Evolutionary conservation across 2,329 filamentous ascomycete genomes (phyloP), one percentile per base, ranked within the genome.

Genomic region (Exophiala viscosa): DNA sequence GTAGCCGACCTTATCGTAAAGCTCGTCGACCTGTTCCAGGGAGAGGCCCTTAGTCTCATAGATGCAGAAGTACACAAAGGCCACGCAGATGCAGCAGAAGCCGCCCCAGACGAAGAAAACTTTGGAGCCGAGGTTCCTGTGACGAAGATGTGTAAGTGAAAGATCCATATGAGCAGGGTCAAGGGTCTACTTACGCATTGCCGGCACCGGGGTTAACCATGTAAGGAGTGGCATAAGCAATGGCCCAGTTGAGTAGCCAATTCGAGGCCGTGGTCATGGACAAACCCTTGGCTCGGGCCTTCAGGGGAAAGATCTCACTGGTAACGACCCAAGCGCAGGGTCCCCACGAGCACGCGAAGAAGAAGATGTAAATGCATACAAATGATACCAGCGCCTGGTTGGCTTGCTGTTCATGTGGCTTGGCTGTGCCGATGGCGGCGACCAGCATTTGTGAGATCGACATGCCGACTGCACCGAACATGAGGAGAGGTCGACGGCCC

Each of bases 341-440:
- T 48, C 90, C 90, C 89, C 89, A 95, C 58, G 89, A 95, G 54
- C 80, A 84, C 54, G 89, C 90, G 70, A 95, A 95, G 79, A 86
- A 91, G 80, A 88, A 89, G 77, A 95, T 91, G 80, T 90, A 92
- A 76, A 95, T 84, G 75, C 85, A 87, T 67, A 93, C 92, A 75
- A 95, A 93, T 57, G 88, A 82, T 38, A 58, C 50, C 66, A 45
- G 35, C 1, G 38, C 34, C 33, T 28, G 45, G 31, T 31, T 23
- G 11, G 49, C 66, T 10, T 67, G 62, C 2, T 65, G 63, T 18
- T 66, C 66, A 41, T 65, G 55, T 52, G 69, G 60, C 65, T 59
- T 48, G 69, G 67, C 64, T 2, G 33, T 74, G 0, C 71, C 66
- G 70, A 14, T 73, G 73, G 3, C 81, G 13, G 34, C 49, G 33